These are phyloP conservation scores for Venturiaceae sp. DNA, from an alignment of 2,329 filamentous ascomycete genomes.

Conservation along the genomic window DNA sequence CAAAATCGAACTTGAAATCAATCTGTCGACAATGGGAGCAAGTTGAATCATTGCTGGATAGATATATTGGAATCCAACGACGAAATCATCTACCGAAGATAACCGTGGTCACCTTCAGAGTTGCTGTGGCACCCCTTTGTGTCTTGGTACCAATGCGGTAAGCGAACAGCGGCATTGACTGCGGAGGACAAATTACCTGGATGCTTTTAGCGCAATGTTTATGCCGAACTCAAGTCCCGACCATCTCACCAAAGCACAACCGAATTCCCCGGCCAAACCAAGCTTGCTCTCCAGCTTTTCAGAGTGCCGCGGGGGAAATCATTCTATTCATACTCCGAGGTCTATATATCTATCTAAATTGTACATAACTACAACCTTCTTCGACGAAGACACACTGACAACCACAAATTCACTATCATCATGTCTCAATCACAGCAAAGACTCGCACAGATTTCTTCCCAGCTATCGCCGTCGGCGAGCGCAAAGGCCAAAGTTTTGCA, in stretches of 20 bases:
- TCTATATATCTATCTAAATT: not conserved
- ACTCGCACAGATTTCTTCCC: constrained; percentile 4
- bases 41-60: no score
- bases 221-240: no score
- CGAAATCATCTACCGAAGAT: not conserved
- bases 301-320: not conserved
- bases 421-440: constrained; percentile 7
- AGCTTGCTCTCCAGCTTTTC: not conserved
- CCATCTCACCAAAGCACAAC: no score
- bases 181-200: not conserved
- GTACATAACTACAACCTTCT: not conserved
- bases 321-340: not conserved
- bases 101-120: not conserved
- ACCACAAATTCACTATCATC: not conserved
- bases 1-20: no score
- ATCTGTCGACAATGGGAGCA: not conserved
- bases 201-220: no score
- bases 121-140: not conserved
- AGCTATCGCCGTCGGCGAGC: not conserved
- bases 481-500: not conserved
- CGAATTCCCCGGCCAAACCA: not conserved
- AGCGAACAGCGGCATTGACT: not conserved
- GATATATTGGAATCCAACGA: not conserved
- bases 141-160: not conserved
- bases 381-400: no score